Percentiles rank a stretch among this genome's conserved stretches.
phyloP scores from a whole-genome alignment of 176 grass and related monocot genomes.

The Carex pumila region DNA sequence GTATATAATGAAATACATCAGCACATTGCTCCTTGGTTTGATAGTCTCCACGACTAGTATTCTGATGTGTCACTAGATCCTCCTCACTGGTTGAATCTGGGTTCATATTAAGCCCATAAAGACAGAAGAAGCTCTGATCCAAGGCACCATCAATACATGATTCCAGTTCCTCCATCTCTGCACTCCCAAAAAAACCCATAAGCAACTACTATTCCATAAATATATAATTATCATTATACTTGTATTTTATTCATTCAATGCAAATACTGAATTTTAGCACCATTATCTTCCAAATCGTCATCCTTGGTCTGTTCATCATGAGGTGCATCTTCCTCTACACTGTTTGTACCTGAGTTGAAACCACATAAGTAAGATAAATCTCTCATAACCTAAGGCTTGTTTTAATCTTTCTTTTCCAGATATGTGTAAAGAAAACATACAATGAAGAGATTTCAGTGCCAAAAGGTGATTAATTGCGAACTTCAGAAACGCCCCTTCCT shows the following conservation, averaged over 20 bases:
- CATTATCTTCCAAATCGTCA: slow-evolving; percentile 47
- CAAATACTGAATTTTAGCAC: slow-evolving; percentile 27
- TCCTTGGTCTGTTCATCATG: slow-evolving; percentile 48
- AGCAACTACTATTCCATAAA: neutral
- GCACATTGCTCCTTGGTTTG: slow-evolving; percentile 99
- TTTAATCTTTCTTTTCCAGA: neutral
- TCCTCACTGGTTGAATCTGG: slow-evolving; percentile 93
- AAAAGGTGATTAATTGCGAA: slow-evolving; percentile 97
- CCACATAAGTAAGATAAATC: slow-evolving; percentile 14
- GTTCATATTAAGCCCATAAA: slow-evolving; percentile 97
- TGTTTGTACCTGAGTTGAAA: slow-evolving; percentile 62
- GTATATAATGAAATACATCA: slow-evolving; percentile 97
- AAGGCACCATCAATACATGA: slow-evolving; percentile 78
- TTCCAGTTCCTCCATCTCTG: slow-evolving; percentile 83
- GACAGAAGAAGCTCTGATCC: slow-evolving; percentile 95
- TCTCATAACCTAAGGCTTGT: neutral
- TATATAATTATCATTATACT: slow-evolving; percentile 4
- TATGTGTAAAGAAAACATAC: slow-evolving; percentile 27
- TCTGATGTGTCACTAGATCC: slow-evolving; percentile 80
- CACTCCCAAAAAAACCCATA: slow-evolving; percentile 30
- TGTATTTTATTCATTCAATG: slow-evolving; percentile 24
- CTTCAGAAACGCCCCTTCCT: slow-evolving; percentile 88
- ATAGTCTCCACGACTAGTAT: slow-evolving; percentile 91
- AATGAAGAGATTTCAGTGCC: slow-evolving; percentile 74
- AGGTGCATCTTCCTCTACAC: slow-evolving; percentile 42